Evolutionary conservation across 106 monocot genomes (phyloP).

Genomic region (Dioscorea dumetorum): DNA sequence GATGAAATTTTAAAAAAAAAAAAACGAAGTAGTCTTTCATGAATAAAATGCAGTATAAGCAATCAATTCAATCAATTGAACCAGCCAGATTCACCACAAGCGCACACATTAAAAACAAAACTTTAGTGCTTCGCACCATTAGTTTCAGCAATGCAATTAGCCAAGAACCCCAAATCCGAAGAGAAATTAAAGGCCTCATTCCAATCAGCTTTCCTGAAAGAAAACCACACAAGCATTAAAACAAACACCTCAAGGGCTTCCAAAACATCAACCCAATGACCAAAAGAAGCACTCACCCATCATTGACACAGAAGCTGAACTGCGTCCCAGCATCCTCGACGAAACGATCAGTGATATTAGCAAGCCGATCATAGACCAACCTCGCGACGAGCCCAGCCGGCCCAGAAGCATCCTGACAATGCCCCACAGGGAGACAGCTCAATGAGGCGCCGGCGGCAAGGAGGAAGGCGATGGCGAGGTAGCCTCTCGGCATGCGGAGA

Average conservation of each 20-base stretch:
- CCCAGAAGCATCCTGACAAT: slow-evolving; percentile 5
- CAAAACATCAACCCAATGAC: background rate
- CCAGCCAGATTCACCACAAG: background rate
- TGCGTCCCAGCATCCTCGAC: slow-evolving; percentile 1
- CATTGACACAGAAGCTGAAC: slow-evolving; percentile 39
- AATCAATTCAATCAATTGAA: background rate
- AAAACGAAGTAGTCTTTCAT: background rate
- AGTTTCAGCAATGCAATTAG: slow-evolving; percentile 16
- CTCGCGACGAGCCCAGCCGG: background rate
- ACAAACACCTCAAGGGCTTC: background rate
- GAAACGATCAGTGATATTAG: slow-evolving; percentile 13
- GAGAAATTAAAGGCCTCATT: slow-evolving; percentile 37
- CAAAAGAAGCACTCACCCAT: slow-evolving; percentile 10
- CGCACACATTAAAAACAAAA: background rate
- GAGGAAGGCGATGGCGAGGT: slow-evolving; percentile 2
- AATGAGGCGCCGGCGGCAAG: background rate
- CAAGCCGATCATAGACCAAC: slow-evolving; percentile 3
- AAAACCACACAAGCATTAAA: no score
- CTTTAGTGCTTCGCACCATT: background rate
- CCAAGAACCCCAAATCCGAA: slow-evolving; percentile 14
- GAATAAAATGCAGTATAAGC: background rate
- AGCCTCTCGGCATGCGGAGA: background rate
- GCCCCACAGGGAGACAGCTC: background rate
- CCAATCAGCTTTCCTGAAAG: slow-evolving; percentile 24
- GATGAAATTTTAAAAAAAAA: background rate